Percentiles rank a stretch among this genome's conserved stretches.
Evolutionary conservation across 2,329 filamentous ascomycete genomes (phyloP).

Genomic region (Seiridium cupressi): DNA sequence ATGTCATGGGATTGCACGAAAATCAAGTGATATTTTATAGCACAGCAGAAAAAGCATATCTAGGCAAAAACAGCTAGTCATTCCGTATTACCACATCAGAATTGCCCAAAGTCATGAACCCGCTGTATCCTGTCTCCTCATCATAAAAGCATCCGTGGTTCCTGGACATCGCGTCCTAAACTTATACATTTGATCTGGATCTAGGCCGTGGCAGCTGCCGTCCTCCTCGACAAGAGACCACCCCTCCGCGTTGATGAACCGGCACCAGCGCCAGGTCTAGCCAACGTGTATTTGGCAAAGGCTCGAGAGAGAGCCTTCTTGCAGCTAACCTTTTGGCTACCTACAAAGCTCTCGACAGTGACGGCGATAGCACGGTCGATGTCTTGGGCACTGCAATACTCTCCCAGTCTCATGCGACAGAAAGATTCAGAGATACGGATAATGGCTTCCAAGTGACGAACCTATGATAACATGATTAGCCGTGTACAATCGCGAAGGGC

Average conservation of each 20-base stretch:
- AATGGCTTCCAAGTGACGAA: constrained; percentile 95
- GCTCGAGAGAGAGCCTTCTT: constrained; percentile 93
- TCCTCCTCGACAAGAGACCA: constrained; percentile 7
- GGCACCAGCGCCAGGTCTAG: constrained; percentile 39
- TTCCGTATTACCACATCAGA: neutral
- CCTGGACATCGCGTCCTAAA: neutral
- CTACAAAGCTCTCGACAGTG: constrained; percentile 93
- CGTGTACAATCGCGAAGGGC: neutral
- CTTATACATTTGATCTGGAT: neutral
- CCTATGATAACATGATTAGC: constrained; percentile 45
- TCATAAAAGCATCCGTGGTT: neutral
- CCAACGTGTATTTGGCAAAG: constrained; percentile 88
- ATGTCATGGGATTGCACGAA: neutral
- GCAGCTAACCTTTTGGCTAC: constrained; percentile 93
- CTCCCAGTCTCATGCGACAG: constrained; percentile 96
- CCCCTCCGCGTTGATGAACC: constrained; percentile 13
- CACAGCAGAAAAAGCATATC: neutral
- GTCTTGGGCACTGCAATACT: constrained; percentile 86
- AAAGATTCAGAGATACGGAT: constrained; percentile 94
- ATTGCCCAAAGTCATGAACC: neutral
- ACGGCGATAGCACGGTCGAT: constrained; percentile 97
- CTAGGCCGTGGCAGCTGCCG: constrained; percentile 5
- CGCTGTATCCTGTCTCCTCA: neutral
- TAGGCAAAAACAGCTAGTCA: neutral
- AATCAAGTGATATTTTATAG: neutral